Evolutionary conservation across 2,329 filamentous ascomycete genomes (phyloP).

Genomic region (Phaeosphaeriaceae sp.): DNA sequence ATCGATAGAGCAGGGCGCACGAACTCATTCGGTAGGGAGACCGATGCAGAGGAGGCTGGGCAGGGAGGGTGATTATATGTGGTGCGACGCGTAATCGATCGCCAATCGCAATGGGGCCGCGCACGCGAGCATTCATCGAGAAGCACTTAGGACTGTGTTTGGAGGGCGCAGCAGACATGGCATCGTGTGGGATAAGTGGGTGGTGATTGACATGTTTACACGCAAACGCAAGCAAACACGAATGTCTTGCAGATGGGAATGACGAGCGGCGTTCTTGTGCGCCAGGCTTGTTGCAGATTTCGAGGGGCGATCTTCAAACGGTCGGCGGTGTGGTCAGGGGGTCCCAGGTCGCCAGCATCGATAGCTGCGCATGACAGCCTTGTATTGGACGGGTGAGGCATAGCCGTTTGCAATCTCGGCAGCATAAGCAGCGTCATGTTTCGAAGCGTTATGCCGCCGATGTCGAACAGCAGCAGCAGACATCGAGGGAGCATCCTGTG

Average conservation of each 20-base stretch:
- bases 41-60: conserved; percentile 4
- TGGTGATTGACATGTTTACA: not conserved
- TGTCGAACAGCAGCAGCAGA: not conserved
- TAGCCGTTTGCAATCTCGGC: conserved; percentile 6
- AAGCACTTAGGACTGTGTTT: not conserved
- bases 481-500: not conserved
- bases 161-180: not conserved
- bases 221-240: not conserved
- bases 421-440: not conserved
- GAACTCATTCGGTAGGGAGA: conserved; percentile 2
- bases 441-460: not conserved
- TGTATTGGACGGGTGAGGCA: conserved; percentile 6
- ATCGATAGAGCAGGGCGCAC: conserved; percentile 3
- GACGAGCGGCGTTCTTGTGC: not conserved
- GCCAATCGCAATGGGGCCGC: not conserved
- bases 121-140: not conserved
- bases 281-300: not conserved
- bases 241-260: not conserved
- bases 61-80: conserved; percentile 31
- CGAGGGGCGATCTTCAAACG: conserved; percentile 1
- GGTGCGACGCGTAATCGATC: conserved; percentile 39
- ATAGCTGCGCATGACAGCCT: conserved; percentile 6
- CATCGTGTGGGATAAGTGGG: not conserved
- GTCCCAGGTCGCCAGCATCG: not conserved
- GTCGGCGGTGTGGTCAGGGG: conserved; percentile 10